Evolutionary conservation across 768 basidiomycete genomes (phyloP), one percentile per base, ranked within the genome.

Genomic region (Xerocomus potaroensis): DNA sequence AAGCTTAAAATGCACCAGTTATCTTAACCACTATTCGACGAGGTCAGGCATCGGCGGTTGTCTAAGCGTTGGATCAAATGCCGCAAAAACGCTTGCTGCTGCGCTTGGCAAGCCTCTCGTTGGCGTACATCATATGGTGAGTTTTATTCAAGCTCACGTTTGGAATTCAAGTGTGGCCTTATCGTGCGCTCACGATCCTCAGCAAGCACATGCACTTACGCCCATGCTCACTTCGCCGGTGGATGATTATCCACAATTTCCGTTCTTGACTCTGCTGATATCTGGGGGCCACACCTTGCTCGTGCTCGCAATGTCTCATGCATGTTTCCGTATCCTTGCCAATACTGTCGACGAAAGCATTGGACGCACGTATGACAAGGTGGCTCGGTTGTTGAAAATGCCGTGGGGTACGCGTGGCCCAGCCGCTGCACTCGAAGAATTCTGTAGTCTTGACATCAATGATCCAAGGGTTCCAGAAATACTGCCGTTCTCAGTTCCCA

Each of bases 261-360:
- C 95, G 0, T 97, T 94, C 70, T 75, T 98, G 29, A 84, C 87
- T 0, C 73, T 97, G 11, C 76, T 98, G 15, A 74, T 95, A 39
- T 94, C 92, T 0, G 95, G 95, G n/a, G 94, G 94, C 3, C 95
- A 98, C 63, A 93, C 94, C 0, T 73, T 97, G 31, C 75, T 98
- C 30, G 73, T 96, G 1, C 80, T 95, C 10, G 89, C 84, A 1
- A 72, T 62, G 0, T 81, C 83, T 2, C 62, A 65, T 22, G 70
- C 68, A 5, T 66, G 71, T 0, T 96, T 89, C 63, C 71, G 72
- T 49, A 78, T 87, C 31, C 69, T 97, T 23, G 84, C 87, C 1
- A 84, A 83, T 14, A 89, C 87, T 0, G 66, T 70, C 5, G 91
- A 94, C 55, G 79, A 80, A 58, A 81, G 80, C 48, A 77, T 93